Percentiles rank a stretch among this genome's conserved stretches.
Evolutionary conservation across 2,329 filamentous ascomycete species (phyloP).

Genomic region (Gremmenia infestans): DNA sequence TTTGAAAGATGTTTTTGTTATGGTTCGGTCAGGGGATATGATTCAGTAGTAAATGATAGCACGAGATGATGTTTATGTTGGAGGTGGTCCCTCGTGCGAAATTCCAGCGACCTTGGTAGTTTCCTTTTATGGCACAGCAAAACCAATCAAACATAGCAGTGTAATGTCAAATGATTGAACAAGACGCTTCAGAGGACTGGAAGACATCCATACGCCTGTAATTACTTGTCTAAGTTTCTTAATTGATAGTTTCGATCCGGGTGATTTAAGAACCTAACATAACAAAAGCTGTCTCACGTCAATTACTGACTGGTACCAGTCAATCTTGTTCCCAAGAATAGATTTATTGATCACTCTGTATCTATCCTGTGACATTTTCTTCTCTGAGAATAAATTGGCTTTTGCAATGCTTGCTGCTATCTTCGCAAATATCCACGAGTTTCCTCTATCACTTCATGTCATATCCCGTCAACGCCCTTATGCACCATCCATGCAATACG

Average conservation of each 20-base stretch:
- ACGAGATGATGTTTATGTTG: not conserved
- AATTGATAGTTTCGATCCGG: too few relatives aligned
- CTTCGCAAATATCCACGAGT: not conserved
- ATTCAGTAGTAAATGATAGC: not conserved
- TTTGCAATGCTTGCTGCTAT: not conserved
- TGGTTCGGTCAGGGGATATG: not conserved
- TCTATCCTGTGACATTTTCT: not conserved
- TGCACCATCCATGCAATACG: constrained; percentile 18
- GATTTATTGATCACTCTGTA: not conserved
- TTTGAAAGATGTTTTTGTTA: not conserved
- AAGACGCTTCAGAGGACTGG: too few relatives aligned
- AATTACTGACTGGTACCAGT: too few relatives aligned
- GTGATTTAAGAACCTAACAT: too few relatives aligned
- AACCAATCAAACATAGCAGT: not conserved
- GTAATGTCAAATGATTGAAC: not conserved
- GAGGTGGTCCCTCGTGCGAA: not conserved
- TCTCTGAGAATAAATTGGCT: not conserved
- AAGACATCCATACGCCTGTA: too few relatives aligned
- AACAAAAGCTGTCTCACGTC: too few relatives aligned
- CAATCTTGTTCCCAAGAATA: not conserved
- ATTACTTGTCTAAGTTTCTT: too few relatives aligned
- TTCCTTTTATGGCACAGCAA: not conserved
- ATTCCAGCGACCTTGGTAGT: not conserved
- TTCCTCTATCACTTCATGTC: not conserved
- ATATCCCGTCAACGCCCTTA: constrained; percentile 1